Percentiles rank a stretch among this genome's conserved stretches.
Evolutionary conservation across 2,329 filamentous ascomycete genomes (phyloP).

Genomic region (Fusarium sp.): DNA sequence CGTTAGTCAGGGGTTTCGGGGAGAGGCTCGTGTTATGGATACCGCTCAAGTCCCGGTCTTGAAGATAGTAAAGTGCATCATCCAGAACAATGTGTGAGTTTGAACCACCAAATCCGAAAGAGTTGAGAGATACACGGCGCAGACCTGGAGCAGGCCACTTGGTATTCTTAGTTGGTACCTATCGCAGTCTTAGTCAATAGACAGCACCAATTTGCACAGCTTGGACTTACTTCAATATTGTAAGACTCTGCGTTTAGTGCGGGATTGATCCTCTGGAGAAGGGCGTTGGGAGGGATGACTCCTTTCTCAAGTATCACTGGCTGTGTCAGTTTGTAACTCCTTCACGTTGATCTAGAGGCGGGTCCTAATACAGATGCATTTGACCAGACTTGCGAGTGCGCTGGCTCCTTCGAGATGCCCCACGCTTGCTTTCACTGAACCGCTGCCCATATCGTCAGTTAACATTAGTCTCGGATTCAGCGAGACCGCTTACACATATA

Average conservation of each 20-base stretch:
- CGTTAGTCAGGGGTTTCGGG: background rate
- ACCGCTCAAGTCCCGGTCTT: background rate
- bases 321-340: background rate
- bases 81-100: constrained; percentile 57
- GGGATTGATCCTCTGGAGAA: background rate
- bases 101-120: constrained; percentile 60
- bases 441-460: background rate
- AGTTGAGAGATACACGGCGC: constrained; percentile 52
- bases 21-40: background rate
- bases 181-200: background rate
- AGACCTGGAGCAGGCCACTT: constrained; percentile 3
- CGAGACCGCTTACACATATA: background rate
- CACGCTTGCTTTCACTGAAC: constrained; percentile 11
- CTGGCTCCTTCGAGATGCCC: constrained; percentile 12
- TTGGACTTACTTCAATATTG: background rate
- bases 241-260: background rate
- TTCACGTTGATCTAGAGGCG: accelerated
- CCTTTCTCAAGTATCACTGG: constrained; percentile 11
- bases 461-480: accelerated
- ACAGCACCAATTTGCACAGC: too few species aligned
- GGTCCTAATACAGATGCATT: constrained; percentile 4
- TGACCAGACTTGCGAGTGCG: constrained; percentile 7
- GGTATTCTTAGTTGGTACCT: background rate
- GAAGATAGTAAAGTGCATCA: constrained; percentile 22
- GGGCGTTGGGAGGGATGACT: constrained; percentile 1